phyloP scores from a whole-genome alignment of 2,329 filamentous ascomycete species.

The Diaporthe batatas region DNA sequence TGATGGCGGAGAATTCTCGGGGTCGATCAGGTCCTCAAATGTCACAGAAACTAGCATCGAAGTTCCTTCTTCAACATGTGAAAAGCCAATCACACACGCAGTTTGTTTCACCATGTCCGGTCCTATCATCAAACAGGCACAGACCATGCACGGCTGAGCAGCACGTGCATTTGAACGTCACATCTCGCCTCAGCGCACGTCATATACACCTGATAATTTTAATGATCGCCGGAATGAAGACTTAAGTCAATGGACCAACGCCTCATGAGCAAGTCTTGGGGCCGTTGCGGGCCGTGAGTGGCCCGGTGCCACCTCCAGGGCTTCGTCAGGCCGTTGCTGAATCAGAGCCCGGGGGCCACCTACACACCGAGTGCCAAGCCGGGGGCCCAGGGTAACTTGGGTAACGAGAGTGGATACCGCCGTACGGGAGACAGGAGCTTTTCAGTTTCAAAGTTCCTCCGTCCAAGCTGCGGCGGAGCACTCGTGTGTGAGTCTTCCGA shows the following conservation, averaged over 20 bases:
- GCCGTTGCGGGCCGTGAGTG: background rate
- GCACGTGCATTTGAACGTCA: background rate
- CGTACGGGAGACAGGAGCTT: slow-evolving; percentile 15
- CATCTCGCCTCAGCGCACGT: slow-evolving; percentile 17
- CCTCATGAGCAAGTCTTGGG: background rate
- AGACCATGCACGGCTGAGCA: slow-evolving; percentile 12
- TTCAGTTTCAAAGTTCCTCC: slow-evolving; percentile 22
- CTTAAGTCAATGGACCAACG: background rate
- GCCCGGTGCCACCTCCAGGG: background rate
- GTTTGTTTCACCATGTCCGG: background rate
- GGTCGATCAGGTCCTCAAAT: background rate
- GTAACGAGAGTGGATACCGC: background rate
- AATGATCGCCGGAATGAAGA: background rate
- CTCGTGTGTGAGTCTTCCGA: background rate
- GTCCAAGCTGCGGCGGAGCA: slow-evolving; percentile 20
- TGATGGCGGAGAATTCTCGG: slow-evolving; percentile 8
- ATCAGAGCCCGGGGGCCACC: slow-evolving; percentile 3
- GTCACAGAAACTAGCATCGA: background rate
- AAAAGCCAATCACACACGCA: background rate
- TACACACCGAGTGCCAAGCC: slow-evolving; percentile 23
- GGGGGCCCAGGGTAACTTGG: background rate
- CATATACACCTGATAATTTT: slow-evolving; percentile 10
- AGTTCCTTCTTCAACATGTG: background rate
- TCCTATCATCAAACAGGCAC: slow-evolving; percentile 16
- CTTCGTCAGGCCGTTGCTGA: slow-evolving; percentile 15